A percentile compares a stretch with the other conserved stretches of the same genome.
Evolutionary conservation across 176 grass and related monocot species (phyloP).

Genomic region (Rhynchospora breviuscula): DNA sequence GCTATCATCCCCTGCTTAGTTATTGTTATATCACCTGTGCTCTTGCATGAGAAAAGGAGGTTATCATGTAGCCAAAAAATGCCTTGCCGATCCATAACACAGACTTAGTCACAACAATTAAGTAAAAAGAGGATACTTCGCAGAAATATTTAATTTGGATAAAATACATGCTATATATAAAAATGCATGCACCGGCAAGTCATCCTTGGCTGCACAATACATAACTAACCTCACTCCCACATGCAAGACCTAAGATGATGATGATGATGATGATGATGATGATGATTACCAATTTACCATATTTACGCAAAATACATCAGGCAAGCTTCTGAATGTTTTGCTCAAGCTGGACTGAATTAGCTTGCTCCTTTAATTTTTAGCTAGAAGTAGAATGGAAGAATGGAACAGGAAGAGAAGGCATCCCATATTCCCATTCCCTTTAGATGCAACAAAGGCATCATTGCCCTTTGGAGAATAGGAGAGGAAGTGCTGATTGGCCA

Average conservation of each 20-base stretch:
- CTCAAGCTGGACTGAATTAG: neutral
- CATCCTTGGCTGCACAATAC: slow-evolving; percentile 86
- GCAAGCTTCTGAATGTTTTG: neutral
- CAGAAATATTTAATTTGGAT: too few species aligned
- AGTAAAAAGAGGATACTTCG: too few species aligned
- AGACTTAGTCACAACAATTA: neutral
- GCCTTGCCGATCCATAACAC: slow-evolving; percentile 42
- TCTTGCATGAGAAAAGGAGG: slow-evolving; percentile 81
- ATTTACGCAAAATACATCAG: neutral
- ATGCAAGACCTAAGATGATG: slow-evolving; percentile 52
- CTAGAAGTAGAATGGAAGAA: neutral
- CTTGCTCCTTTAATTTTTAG: neutral
- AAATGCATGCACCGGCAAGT: slow-evolving; percentile 56
- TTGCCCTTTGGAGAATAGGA: slow-evolving; percentile 26
- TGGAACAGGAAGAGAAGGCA: neutral
- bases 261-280: neutral
- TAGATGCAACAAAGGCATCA: slow-evolving; percentile 15
- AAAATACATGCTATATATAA: neutral
- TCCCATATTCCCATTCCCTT: neutral
- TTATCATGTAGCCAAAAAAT: slow-evolving; percentile 58
- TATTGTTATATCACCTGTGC: slow-evolving; percentile 40
- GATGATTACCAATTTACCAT: neutral
- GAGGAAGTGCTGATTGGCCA: neutral
- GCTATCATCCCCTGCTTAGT: neutral
- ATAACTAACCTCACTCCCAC: slow-evolving; percentile 51